A percentile compares a stretch with the other conserved stretches of the same genome.
Evolutionary conservation across 352 stramenopile genomes (phyloP).

Genomic region (Phytophthora sp.): DNA sequence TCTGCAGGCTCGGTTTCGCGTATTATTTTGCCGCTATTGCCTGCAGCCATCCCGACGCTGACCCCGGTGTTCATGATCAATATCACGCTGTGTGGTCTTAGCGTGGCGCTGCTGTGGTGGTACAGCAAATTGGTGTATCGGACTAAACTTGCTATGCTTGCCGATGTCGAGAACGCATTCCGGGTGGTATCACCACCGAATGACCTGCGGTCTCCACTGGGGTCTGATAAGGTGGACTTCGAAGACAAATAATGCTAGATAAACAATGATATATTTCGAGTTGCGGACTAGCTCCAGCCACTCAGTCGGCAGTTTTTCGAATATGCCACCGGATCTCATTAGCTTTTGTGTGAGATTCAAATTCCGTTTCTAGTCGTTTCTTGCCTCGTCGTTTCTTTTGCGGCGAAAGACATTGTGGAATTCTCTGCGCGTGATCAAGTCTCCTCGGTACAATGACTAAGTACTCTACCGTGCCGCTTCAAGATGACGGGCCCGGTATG

Average conservation of each 20-base stretch:
- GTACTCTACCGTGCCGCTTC: conserved; percentile 28
- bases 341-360: too few species aligned
- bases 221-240: conserved; percentile 49
- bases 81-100: conserved; percentile 61
- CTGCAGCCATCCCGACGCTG: conserved; percentile 67
- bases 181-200: conserved; percentile 36
- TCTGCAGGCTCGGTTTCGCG: conserved; percentile 76
- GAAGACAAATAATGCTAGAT: conserved; percentile 34
- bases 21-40: conserved; percentile 77
- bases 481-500: conserved; percentile 9
- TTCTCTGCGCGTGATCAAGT: not conserved
- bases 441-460: conserved; percentile 7
- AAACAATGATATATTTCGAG: not conserved
- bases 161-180: conserved; percentile 48
- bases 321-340: not conserved
- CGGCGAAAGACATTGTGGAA: conserved; percentile 7
- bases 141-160: conserved; percentile 54
- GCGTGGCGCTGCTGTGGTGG: conserved; percentile 65
- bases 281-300: not conserved
- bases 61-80: conserved; percentile 83
- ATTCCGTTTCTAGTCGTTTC: conserved; percentile 22
- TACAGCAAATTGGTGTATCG: conserved; percentile 67
- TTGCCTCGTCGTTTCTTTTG: not conserved
- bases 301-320: too few species aligned
- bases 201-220: conserved; percentile 50